Conservation (phyloP, 495 filamentous ascomycete genomes). For the Staphylotrichum tortipilum region DNA sequence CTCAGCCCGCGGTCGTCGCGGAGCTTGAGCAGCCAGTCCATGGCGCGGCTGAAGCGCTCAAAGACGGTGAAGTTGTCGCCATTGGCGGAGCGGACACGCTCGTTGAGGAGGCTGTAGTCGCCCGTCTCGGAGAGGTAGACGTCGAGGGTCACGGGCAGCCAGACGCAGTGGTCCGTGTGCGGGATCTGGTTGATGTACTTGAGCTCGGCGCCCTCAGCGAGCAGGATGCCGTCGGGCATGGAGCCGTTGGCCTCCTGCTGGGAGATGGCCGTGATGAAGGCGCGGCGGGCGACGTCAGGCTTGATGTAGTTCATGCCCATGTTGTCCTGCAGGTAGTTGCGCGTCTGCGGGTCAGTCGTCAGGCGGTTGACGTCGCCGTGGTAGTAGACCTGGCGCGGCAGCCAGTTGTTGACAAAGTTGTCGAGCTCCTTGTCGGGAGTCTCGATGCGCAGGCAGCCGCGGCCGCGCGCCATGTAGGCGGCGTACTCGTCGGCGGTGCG, state of each 20-base stretch:
- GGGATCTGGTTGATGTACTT: constrained; percentile 54
- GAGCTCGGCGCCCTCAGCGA: constrained; percentile 45
- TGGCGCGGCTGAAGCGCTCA: constrained; percentile 44
- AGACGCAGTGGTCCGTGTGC: constrained; percentile 51
- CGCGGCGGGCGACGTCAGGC: constrained; percentile 38
- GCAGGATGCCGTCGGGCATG: constrained; percentile 49
- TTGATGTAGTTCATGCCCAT: constrained; percentile 54
- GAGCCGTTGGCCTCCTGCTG: constrained; percentile 47
- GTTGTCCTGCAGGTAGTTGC: constrained; percentile 52
- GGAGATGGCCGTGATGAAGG: constrained; percentile 40
- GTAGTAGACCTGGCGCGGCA: constrained; percentile 49
- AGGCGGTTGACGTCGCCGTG: constrained; percentile 51
- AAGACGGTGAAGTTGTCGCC: constrained; percentile 43
- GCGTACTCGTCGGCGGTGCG: constrained; percentile 37
- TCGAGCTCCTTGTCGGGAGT: constrained; percentile 48
- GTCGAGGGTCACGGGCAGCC: constrained; percentile 46
- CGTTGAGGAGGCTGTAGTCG: constrained; percentile 43
- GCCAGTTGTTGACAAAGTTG: constrained; percentile 53
- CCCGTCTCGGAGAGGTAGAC: constrained; percentile 46
- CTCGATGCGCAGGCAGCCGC: constrained; percentile 43
- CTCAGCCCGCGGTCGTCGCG: constrained; percentile 47
- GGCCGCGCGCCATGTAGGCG: constrained; percentile 39
- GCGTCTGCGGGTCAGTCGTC: constrained; percentile 50
- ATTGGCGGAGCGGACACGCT: constrained; percentile 31
- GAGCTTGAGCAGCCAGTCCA: constrained; percentile 43